Conservation (phyloP, 108 stramenopile species). For the Stephanodiscus minutulus region DNA sequence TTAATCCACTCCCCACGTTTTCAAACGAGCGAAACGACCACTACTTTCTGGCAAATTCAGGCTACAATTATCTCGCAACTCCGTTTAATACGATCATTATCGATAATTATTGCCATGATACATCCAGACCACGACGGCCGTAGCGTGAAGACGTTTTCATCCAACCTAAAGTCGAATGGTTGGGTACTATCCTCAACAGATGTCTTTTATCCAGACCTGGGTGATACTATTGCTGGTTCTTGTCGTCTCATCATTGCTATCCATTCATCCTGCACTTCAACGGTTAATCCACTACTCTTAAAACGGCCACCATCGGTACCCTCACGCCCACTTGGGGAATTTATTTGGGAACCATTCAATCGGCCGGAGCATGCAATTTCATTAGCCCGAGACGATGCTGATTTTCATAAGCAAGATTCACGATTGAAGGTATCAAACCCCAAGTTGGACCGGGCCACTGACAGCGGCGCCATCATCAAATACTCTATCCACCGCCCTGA, state of each 20-base stretch:
- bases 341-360: slow-evolving; percentile 7
- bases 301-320: too few species aligned
- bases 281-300: too few species aligned
- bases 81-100: not conserved
- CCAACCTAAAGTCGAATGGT: too few species aligned
- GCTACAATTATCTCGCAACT: not conserved
- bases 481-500: too few species aligned
- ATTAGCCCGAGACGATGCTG: too few species aligned
- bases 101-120: not conserved
- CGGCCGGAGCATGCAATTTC: too few species aligned
- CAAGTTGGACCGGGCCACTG: too few species aligned
- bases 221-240: not conserved
- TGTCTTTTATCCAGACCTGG: not conserved
- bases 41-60: not conserved
- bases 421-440: too few species aligned
- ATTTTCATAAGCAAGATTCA: too few species aligned
- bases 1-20: not conserved
- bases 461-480: too few species aligned
- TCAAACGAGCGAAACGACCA: not conserved
- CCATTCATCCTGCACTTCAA: too few species aligned
- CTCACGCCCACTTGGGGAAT: not conserved
- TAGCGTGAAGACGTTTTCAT: too few species aligned
- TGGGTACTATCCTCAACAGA: not conserved
- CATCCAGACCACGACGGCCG: slow-evolving; percentile 2
- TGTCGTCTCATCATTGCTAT: not conserved